These are phyloP conservation scores for Amphirosellinia nigrospora DNA, from an alignment of 495 filamentous ascomycete species.

Conservation along the genomic window DNA sequence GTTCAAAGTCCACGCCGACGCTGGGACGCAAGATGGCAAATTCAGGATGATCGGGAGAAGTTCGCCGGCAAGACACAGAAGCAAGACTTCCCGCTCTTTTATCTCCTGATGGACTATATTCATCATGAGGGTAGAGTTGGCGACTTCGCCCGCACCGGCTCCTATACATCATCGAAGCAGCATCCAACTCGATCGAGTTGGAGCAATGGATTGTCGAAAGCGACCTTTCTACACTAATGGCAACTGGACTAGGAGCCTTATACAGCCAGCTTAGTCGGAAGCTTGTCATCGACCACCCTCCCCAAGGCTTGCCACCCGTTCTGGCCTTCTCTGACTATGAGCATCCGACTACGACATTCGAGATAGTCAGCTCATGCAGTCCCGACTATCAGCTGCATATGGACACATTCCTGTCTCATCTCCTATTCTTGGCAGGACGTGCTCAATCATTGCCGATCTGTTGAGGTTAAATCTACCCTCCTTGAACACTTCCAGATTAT, in stretches of 20 bases:
- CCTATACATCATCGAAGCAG: slow-evolving; percentile 93
- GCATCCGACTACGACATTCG: slow-evolving; percentile 63
- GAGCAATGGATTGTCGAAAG: slow-evolving; percentile 98
- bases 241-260: slow-evolving; percentile 89
- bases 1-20: slow-evolving; percentile 67
- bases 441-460: slow-evolving; percentile 89
- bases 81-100: slow-evolving; percentile 94
- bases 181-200: slow-evolving; percentile 77
- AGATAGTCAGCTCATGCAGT: slow-evolving; percentile 73
- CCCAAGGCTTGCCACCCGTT: slow-evolving; percentile 75
- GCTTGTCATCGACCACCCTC: slow-evolving; percentile 65
- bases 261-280: slow-evolving; percentile 94
- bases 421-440: slow-evolving; percentile 99
- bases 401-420: slow-evolving; percentile 91
- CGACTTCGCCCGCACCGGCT: slow-evolving; percentile 98
- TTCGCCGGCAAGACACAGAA: slow-evolving; percentile 88
- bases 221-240: slow-evolving; percentile 96
- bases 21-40: slow-evolving; percentile 48
- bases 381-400: slow-evolving; percentile 77
- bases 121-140: slow-evolving; percentile 91
- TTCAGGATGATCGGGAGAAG: slow-evolving; percentile 59
- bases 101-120: slow-evolving; percentile 92
- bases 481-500: slow-evolving; percentile 97
- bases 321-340: slow-evolving; percentile 85
- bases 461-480: slow-evolving; percentile 88